Base-by-base conservation (phyloP, 1,284 basidiomycete genomes). In the Limonomyces culmigenus region DNA sequence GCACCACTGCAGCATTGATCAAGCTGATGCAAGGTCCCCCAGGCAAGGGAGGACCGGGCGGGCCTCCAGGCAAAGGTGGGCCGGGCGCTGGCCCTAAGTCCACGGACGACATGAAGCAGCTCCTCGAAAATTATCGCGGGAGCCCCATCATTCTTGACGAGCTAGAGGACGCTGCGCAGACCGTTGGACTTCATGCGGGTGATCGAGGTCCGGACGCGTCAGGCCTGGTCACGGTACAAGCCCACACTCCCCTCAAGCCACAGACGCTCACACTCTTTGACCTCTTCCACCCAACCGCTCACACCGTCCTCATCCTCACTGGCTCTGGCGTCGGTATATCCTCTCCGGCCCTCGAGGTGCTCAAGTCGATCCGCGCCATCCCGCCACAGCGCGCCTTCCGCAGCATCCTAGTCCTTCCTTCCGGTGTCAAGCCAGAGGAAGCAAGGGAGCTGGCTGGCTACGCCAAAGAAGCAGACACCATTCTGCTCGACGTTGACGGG, bases 251-350 rank as follows among this genome's bases (percentile, higher is more conserved):
- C 19, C 4, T 14, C 4, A 5, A 3, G 10, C 6, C 34, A n/a
- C 5, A 11, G 5, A 19, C 13, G 11, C 39, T 35, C 2, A 33
- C 34, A 15, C 39, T 48, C 13, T 45, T 45, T 27, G 29, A 41
- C 17, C n/a, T 47, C 12, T 45, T 47, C 37, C 34, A 29, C 10
- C 37, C 41, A 4, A 27, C 33, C 10, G 21, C 17, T 11, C 47
- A 48, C 34, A 45, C 45, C 6, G 49, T 49, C 50, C 52, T 56
- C 41, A 55, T 48, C 40, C 51, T 51, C n/a, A 54, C 53, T 41
- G 20, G 27, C 3, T 30, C 15, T 14, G 4, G 20, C n/a, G n/a
- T n/a, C n/a, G n/a, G n/a, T n/a, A n/a, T n/a, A n/a, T n/a, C n/a
- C n/a, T n/a, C n/a, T n/a, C n/a, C n/a, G n/a, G n/a, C n/a, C n/a